These are phyloP conservation scores for Termitomyces sp. DNA, from an alignment of 768 basidiomycete genomes.

Conservation along the genomic window DNA sequence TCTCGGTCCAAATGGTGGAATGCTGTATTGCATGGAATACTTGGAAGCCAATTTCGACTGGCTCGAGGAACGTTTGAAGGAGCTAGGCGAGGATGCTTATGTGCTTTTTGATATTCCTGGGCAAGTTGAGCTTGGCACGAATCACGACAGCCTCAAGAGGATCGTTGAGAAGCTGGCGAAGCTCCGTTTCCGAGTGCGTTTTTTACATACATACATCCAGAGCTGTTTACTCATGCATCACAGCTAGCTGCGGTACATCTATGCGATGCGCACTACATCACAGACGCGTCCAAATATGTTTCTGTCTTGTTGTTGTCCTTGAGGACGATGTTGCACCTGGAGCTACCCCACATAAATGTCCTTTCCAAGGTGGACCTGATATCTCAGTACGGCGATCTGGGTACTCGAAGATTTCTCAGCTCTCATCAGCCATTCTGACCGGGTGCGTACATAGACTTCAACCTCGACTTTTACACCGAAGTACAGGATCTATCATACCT, in stretches of 20 bases:
- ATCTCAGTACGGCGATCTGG: constrained; percentile 83
- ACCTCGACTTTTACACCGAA: constrained; percentile 96
- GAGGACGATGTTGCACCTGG: constrained; percentile 96
- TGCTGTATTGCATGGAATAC: constrained; percentile 97
- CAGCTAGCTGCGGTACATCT: constrained; percentile 93
- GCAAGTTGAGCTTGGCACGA: constrained; percentile 96
- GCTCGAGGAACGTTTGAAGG: constrained; percentile 64
- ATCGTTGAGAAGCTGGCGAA: constrained; percentile 72
- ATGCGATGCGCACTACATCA: constrained; percentile 96
- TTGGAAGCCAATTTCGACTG: constrained; percentile 93
- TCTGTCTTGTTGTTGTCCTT: constrained; percentile 88
- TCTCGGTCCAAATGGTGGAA: constrained; percentile 92
- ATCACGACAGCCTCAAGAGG: constrained; percentile 83
- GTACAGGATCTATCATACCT: constrained; percentile 93
- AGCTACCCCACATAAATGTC: constrained; percentile 97
- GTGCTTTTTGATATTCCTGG: constrained; percentile 95
- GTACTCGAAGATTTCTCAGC: constrained; percentile 35
- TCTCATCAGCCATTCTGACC: constrained; percentile 4
- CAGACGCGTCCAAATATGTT: constrained; percentile 92
- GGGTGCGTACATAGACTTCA: constrained; percentile 64
- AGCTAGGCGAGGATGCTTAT: constrained; percentile 70
- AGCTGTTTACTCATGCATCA: neutral
- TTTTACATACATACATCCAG: neutral
- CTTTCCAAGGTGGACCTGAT: constrained; percentile 95
- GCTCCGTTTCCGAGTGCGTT: constrained; percentile 77